Conservation (phyloP, 129 eudicot genomes). For the Escallonia rubra region DNA sequence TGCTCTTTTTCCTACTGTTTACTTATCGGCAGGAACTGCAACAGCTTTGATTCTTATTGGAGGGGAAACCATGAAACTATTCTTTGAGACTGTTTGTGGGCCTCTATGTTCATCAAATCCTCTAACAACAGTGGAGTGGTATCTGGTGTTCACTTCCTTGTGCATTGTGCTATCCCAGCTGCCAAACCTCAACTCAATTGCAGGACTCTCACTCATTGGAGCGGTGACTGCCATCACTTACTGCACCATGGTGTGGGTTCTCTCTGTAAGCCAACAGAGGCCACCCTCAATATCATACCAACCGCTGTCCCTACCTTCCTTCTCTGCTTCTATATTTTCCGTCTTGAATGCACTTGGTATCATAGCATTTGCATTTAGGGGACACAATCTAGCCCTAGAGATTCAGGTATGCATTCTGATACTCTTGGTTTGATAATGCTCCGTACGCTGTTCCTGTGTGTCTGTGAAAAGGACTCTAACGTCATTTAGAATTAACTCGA, state of each 20-base stretch:
- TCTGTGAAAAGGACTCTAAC: no score
- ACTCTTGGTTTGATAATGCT: no score
- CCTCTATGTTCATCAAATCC: slow-evolving; percentile 83
- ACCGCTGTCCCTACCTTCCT: slow-evolving; percentile 57
- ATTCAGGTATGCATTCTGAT: slow-evolving; percentile 57
- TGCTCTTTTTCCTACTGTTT: slow-evolving; percentile 88
- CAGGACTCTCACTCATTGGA: slow-evolving; percentile 91
- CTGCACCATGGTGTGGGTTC: slow-evolving; percentile 93
- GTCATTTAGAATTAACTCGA: no score
- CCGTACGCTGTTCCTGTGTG: no score
- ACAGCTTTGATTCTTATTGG: slow-evolving; percentile 84
- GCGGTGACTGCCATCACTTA: slow-evolving; percentile 92
- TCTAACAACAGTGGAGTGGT: slow-evolving; percentile 95
- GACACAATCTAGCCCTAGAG: slow-evolving; percentile 85
- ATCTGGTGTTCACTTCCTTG: slow-evolving; percentile 86
- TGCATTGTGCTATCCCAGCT: slow-evolving; percentile 87
- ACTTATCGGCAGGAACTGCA: slow-evolving; percentile 94
- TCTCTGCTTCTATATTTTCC: slow-evolving; percentile 55
- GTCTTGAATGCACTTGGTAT: slow-evolving; percentile 87
- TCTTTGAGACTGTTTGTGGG: slow-evolving; percentile 87
- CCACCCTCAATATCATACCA: slow-evolving; percentile 74
- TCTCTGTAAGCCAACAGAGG: slow-evolving; percentile 74
- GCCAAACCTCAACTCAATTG: slow-evolving; percentile 93
- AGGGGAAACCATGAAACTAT: slow-evolving; percentile 92
- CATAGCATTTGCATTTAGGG: slow-evolving; percentile 89